Conservation (phyloP, 208 protist genomes). For the Crithidia thermophila region DNA sequence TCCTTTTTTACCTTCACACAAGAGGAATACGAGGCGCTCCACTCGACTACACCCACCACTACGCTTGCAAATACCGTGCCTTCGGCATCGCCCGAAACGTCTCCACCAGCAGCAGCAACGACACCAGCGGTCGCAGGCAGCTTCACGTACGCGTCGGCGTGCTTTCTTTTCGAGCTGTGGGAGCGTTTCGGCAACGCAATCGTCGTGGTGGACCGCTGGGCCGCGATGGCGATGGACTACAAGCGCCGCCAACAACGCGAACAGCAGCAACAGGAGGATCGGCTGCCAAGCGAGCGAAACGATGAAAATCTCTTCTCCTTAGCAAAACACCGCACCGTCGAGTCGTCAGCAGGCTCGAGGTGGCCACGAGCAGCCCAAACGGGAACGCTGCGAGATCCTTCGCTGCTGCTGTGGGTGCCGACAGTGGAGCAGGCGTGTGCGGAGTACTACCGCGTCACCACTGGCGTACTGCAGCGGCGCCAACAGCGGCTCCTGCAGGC, state of each 20-base stretch:
- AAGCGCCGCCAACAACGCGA: neutral
- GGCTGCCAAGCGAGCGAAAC: too few relatives aligned
- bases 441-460: constrained; percentile 37
- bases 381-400: too few relatives aligned
- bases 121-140: constrained; percentile 1
- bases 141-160: constrained; percentile 39
- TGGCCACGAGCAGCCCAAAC: too few relatives aligned
- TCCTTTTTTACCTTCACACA: constrained; percentile 53
- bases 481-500: constrained; percentile 22
- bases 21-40: constrained; percentile 54
- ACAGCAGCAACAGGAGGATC: neutral
- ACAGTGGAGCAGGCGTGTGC: constrained; percentile 31
- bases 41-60: too few relatives aligned
- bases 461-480: constrained; percentile 26
- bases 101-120: too few relatives aligned
- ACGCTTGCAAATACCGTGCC: too few relatives aligned
- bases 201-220: constrained; percentile 63
- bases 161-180: constrained; percentile 55
- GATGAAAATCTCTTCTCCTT: too few relatives aligned
- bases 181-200: constrained; percentile 65
- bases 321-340: too few relatives aligned
- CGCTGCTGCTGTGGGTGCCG: too few relatives aligned
- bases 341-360: too few relatives aligned
- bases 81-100: too few relatives aligned
- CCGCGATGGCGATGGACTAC: neutral